Conservation (phyloP, 768 basidiomycete species). For the Gloeopeniophorella convolvens region DNA sequence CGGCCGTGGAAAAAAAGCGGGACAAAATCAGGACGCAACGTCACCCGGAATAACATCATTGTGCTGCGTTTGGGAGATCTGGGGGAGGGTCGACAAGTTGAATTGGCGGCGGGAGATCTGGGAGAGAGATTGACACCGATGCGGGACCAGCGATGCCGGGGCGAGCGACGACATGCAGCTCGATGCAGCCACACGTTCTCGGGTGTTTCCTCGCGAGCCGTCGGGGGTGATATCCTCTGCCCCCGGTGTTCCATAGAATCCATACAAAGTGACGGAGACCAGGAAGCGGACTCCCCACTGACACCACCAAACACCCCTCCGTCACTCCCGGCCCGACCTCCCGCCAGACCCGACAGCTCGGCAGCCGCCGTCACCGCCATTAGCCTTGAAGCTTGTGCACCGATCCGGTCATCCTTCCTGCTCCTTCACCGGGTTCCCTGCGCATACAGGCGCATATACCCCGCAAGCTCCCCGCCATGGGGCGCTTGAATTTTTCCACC, state of each 20-base stretch:
- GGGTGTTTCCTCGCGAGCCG: neutral
- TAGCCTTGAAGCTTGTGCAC: neutral
- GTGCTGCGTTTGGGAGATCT: neutral
- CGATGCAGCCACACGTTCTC: neutral
- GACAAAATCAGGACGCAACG: neutral
- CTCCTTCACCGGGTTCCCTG: too few relatives aligned
- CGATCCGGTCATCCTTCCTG: too few relatives aligned
- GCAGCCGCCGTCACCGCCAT: too few relatives aligned
- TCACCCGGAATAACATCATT: neutral
- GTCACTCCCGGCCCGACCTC: too few relatives aligned
- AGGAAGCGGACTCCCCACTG: constrained; percentile 3
- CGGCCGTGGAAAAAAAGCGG: constrained; percentile 1
- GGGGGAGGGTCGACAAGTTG: neutral
- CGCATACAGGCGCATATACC: neutral
- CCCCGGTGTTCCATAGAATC: neutral
- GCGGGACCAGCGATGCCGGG: neutral
- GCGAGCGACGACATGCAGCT: too few relatives aligned
- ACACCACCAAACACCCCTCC: too few relatives aligned
- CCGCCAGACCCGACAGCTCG: too few relatives aligned
- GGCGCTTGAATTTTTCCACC: constrained; percentile 57
- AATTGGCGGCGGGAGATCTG: neutral
- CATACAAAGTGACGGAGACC: neutral
- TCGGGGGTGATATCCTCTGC: neutral
- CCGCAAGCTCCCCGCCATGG: constrained; percentile 35
- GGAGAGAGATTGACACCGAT: neutral